Percentiles rank a stretch among this genome's conserved stretches.
These are phyloP conservation scores for Cryptomeria japonica DNA, from an alignment of 75 land plant genomes.

Conservation along the genomic window DNA sequence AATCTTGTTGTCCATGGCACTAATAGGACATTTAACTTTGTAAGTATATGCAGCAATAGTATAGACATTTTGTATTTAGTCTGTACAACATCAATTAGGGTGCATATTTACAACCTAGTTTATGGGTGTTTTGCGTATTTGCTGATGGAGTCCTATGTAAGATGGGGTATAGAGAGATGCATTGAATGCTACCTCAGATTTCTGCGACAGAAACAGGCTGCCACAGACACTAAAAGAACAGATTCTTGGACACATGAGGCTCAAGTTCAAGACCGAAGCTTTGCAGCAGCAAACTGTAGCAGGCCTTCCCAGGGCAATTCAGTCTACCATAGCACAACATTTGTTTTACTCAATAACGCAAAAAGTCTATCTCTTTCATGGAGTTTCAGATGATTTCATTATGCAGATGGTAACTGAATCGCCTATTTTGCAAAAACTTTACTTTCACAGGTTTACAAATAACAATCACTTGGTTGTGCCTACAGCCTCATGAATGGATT, in stretches of 20 bases:
- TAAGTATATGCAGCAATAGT: constrained; percentile 15
- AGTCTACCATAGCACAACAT: constrained; percentile 65
- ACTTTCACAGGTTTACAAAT: neutral
- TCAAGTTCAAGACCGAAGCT: constrained; percentile 73
- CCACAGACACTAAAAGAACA: constrained; percentile 66
- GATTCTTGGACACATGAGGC: constrained; percentile 70
- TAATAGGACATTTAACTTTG: constrained; percentile 49
- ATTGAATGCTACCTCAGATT: constrained; percentile 49
- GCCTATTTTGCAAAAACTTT: neutral
- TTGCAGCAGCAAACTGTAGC: constrained; percentile 68
- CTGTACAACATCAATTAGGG: neutral
- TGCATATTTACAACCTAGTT: neutral
- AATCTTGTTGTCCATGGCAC: constrained; percentile 67
- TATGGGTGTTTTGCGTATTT: neutral
- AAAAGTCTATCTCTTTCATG: constrained; percentile 57
- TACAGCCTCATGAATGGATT: neutral
- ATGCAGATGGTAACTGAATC: constrained; percentile 43
- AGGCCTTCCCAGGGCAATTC: constrained; percentile 67
- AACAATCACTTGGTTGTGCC: neutral
- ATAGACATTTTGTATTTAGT: neutral
- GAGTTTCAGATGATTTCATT: constrained; percentile 49
- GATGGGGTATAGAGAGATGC: constrained; percentile 49
- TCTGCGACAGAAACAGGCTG: constrained; percentile 56
- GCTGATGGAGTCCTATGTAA: neutral
- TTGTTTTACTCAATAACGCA: constrained; percentile 55